Evolutionary conservation across 768 basidiomycete genomes (phyloP).

Genomic region (Pulveroboletus sp.): DNA sequence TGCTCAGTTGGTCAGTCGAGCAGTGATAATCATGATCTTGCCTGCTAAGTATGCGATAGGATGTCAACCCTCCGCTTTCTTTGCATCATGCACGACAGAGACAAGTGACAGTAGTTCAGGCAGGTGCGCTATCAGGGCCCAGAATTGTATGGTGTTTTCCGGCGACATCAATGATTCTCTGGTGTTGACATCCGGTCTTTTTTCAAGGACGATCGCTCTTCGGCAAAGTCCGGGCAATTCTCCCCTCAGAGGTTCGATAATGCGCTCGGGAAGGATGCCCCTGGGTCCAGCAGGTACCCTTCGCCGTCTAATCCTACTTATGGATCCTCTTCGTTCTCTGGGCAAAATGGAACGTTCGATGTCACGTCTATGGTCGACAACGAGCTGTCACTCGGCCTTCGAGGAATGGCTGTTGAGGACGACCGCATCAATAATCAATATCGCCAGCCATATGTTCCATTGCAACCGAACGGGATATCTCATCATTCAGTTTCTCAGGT

Average conservation of each 20-base stretch:
- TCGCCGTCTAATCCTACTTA: slow-evolving; percentile 43
- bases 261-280: slow-evolving; percentile 38
- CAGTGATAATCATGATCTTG: background rate
- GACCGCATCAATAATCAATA: slow-evolving; percentile 39
- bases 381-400: slow-evolving; percentile 52
- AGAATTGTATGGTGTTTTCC: slow-evolving; percentile 32
- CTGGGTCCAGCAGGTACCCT: slow-evolving; percentile 38
- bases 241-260: slow-evolving; percentile 54
- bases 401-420: slow-evolving; percentile 59
- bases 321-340: slow-evolving; percentile 27
- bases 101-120: slow-evolving; percentile 38
- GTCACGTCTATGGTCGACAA: slow-evolving; percentile 42
- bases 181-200: slow-evolving; percentile 14
- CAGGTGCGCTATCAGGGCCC: slow-evolving; percentile 34
- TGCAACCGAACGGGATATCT: slow-evolving; percentile 27
- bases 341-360: slow-evolving; percentile 35
- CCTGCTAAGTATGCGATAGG: slow-evolving; percentile 32
- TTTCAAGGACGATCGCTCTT: slow-evolving; percentile 44
- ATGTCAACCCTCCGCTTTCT: slow-evolving; percentile 37
- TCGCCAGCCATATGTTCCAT: slow-evolving; percentile 33
- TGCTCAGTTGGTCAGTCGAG: slow-evolving; percentile 41
- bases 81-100: slow-evolving; percentile 45
- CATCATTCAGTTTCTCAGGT: slow-evolving; percentile 32
- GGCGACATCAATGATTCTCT: slow-evolving; percentile 8
- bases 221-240: slow-evolving; percentile 44